These are phyloP conservation scores for Trichoderma pleuroti DNA, from an alignment of 2,329 filamentous ascomycete genomes.

Conservation along the genomic window DNA sequence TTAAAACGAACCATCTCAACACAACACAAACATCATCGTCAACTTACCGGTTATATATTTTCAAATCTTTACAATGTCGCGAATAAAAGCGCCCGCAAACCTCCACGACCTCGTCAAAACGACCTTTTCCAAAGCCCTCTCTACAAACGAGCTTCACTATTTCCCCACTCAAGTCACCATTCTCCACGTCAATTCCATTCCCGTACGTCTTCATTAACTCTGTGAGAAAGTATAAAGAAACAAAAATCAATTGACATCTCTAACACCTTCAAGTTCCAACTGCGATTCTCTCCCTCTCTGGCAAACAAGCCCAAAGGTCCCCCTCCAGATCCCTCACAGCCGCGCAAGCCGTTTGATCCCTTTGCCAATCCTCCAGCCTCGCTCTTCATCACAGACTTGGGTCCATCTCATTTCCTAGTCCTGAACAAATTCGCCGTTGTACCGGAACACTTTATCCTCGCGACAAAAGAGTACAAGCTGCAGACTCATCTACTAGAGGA, in stretches of 20 bases:
- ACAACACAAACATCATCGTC: not conserved
- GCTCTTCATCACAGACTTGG: conserved; percentile 51
- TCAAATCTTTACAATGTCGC: conserved; percentile 33
- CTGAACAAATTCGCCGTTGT: conserved; percentile 75
- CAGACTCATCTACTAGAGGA: conserved; percentile 62
- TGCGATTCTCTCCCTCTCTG: conserved; percentile 67
- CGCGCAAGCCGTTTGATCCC: conserved; percentile 52
- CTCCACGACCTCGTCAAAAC: conserved; percentile 50
- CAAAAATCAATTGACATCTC: not conserved
- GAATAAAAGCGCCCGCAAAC: conserved; percentile 40
- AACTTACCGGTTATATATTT: not conserved
- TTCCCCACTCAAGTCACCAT: conserved; percentile 53
- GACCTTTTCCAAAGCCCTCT: conserved; percentile 47
- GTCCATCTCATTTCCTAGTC: conserved; percentile 58
- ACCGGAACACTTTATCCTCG: conserved; percentile 67
- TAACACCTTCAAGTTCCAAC: conserved; percentile 56
- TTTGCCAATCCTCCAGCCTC: conserved; percentile 58
- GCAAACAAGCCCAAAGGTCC: conserved; percentile 60
- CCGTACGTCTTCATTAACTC: conserved; percentile 33
- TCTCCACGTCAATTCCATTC: conserved; percentile 41
- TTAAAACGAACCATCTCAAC: not conserved
- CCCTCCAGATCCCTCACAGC: conserved; percentile 33
- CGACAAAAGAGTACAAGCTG: conserved; percentile 59
- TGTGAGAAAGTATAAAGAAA: not conserved
- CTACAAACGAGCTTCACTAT: conserved; percentile 49